phyloP scores from a whole-genome alignment of 495 filamentous ascomycete genomes.

The Hypoxylon subgilvum region DNA sequence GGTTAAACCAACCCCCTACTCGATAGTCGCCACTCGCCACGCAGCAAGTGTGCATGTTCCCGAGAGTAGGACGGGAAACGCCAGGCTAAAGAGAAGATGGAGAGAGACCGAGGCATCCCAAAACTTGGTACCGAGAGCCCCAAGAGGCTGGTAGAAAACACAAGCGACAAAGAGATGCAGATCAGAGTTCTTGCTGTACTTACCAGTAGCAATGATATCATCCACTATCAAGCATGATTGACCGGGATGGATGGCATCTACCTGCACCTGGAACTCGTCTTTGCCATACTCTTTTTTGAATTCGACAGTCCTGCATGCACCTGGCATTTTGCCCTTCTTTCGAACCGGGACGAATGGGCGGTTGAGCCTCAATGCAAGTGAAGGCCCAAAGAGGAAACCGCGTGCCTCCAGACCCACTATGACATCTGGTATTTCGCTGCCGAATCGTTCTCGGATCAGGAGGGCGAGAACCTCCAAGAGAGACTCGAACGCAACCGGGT shows the following conservation, averaged over 20 bases:
- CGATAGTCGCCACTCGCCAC: no score
- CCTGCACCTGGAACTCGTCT: conserved; percentile 97
- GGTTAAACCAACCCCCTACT: no score
- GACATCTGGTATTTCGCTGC: conserved; percentile 73
- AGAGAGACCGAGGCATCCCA: neutral
- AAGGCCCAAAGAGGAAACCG: conserved; percentile 94
- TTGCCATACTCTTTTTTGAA: conserved; percentile 97
- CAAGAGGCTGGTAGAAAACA: conserved; percentile 10
- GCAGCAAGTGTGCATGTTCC: neutral
- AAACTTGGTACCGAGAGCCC: neutral
- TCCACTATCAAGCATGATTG: conserved; percentile 93
- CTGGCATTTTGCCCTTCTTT: conserved; percentile 96
- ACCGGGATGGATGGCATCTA: conserved; percentile 78
- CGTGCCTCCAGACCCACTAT: conserved; percentile 92
- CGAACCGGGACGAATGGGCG: conserved; percentile 93
- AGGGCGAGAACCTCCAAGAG: conserved; percentile 88
- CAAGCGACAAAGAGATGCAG: conserved; percentile 1
- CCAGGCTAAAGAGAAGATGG: neutral
- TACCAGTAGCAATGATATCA: conserved; percentile 98
- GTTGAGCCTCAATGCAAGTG: conserved; percentile 81
- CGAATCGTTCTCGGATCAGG: conserved; percentile 66
- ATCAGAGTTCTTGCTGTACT: conserved; percentile 44
- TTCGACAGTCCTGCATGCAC: conserved; percentile 76
- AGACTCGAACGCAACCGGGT: conserved; percentile 72
- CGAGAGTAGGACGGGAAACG: neutral